Percentiles rank a stretch among this genome's conserved stretches.
Conservation (phyloP, 73 alveolate genomes). For the Paramecium octaurelia region DNA sequence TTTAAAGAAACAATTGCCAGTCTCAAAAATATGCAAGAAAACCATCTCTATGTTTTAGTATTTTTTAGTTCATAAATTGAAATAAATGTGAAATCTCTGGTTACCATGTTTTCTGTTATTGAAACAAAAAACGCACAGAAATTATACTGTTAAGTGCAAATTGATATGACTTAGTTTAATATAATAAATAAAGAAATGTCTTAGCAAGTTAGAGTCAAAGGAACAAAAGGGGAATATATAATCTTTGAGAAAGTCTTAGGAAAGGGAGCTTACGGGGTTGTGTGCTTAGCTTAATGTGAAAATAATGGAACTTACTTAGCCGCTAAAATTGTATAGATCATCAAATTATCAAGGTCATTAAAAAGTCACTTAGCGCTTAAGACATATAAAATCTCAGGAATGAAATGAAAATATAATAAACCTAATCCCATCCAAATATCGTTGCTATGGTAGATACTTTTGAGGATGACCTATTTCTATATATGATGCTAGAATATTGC, state of each 20-base stretch:
- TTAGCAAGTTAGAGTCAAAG: not conserved
- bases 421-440: not conserved
- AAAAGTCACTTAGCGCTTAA: not conserved
- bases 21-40: not conserved
- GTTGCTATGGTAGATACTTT: not conserved
- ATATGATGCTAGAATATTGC: constrained; percentile 14
- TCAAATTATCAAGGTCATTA: not conserved
- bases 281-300: not conserved
- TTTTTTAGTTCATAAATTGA: not conserved
- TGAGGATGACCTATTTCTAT: not conserved
- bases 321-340: not conserved
- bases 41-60: not conserved
- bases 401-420: not conserved
- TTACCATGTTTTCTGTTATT: not conserved
- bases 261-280: constrained; percentile 28
- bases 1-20: not conserved
- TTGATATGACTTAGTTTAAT: not conserved
- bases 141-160: not conserved
- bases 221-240: not conserved
- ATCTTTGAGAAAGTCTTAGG: not conserved
- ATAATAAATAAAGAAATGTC: not conserved
- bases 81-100: not conserved
- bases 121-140: not conserved
- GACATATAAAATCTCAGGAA: not conserved
- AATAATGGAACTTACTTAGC: not conserved